Percentiles rank a stretch among this genome's conserved stretches.
These are phyloP conservation scores for Leishmania tropica DNA, from an alignment of 208 protist species.

Conservation along the genomic window DNA sequence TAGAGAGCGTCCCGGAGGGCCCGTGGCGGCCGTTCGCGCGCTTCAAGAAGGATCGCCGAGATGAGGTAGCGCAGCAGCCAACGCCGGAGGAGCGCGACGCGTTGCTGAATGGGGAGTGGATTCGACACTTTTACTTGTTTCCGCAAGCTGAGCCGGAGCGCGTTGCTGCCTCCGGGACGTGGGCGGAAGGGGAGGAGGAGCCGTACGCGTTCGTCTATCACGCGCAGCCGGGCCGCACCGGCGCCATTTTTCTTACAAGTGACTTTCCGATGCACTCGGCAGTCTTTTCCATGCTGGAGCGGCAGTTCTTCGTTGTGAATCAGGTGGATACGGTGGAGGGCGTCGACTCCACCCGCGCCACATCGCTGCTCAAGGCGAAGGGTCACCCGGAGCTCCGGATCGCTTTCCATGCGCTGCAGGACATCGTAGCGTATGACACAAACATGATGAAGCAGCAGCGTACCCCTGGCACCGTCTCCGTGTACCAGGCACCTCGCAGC, in stretches of 20 bases:
- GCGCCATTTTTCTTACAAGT: conserved; percentile 77
- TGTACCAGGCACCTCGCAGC: conserved; percentile 78
- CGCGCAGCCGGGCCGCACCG: conserved; percentile 82
- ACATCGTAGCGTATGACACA: conserved; percentile 72
- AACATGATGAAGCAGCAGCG: conserved; percentile 86
- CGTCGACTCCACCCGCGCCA: conserved; percentile 50
- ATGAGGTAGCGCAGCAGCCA: conserved; percentile 38
- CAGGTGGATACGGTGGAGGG: conserved; percentile 55
- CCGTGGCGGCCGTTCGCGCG: conserved; percentile 81
- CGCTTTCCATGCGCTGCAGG: conserved; percentile 69
- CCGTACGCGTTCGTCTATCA: conserved; percentile 83
- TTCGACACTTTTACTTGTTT: conserved; percentile 87
- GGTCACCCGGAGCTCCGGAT: conserved; percentile 34
- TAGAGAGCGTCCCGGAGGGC: conserved; percentile 59
- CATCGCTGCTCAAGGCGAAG: conserved; percentile 62
- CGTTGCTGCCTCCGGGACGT: neutral
- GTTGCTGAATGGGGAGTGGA: conserved; percentile 82
- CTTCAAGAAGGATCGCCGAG: conserved; percentile 41
- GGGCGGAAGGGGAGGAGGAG: conserved; percentile 24
- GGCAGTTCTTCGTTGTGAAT: conserved; percentile 83
- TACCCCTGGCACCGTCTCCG: conserved; percentile 77
- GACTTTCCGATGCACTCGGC: conserved; percentile 84
- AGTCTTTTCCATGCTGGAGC: conserved; percentile 77
- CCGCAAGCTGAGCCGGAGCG: conserved; percentile 18
- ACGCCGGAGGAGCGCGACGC: conserved; percentile 81